Base-by-base conservation (phyloP, 345 rosid genomes). In the Acer yangbiense region DNA sequence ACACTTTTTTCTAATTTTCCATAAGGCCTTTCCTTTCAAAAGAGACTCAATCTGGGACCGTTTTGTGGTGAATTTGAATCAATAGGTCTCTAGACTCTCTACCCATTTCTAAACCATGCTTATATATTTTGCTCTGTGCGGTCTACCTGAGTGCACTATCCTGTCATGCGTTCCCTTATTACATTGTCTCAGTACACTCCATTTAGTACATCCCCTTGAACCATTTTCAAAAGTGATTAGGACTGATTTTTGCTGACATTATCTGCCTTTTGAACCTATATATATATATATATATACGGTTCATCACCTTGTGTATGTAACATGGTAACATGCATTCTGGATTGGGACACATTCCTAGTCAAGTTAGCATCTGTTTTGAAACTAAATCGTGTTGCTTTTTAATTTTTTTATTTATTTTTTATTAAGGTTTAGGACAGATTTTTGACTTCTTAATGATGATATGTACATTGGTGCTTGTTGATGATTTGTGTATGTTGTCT, bases 301-400 rank as follows among this genome's bases (percentile, higher is more conserved):
- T 17, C 41, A 50, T 25, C 32, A 9, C 3, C 1, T 69, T 69
- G 35, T 48, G 27, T 23, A 7, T 46, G 58, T 39, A n/a, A 73
- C 21, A 23, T 8, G 76, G 58, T 39, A n/a, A 73, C 21, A 23
- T 8, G 76, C 35, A 60, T 61, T 73, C 57, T 23, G 68, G 57
- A 62, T 57, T 62, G 76, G 41, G 44, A 61, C 20, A n/a, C 4
- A 58, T 58, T 52, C 63, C n/a, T 58, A 58, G 13, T 58, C 3
- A 58, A 58, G 44, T 14, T 39, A 7, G 6, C 12, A 39, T 41
- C 41, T 58, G 29, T 39, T 71, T 60, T 58, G 32, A 39, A 61
- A 72, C 66, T 39, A 43, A 54, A 43, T 7, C 63, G 7, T 25
- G 16, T 35, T 41, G 50, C 16, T 25, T 21, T 35, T 4, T 35